Percentiles rank a stretch among this genome's conserved stretches.
phyloP scores from a whole-genome alignment of 1,139 yeast genomes.

The Candida sp. region DNA sequence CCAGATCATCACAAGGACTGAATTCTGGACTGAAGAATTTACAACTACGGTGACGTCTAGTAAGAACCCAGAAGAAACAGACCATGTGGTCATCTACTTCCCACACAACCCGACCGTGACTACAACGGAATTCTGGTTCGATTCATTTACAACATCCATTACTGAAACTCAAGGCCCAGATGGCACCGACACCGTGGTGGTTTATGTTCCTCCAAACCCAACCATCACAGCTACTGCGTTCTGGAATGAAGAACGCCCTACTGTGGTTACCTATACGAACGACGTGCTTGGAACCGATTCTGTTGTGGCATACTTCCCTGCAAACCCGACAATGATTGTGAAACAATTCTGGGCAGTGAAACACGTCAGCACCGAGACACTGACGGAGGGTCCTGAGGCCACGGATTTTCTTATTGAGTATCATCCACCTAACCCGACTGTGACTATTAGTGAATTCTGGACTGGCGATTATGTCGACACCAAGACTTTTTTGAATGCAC shows the following conservation, averaged over 20 bases:
- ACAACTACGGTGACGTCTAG: constrained; percentile 11
- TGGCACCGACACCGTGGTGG: constrained; percentile 15
- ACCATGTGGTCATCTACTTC: constrained; percentile 20
- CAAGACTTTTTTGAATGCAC: constrained; percentile 7
- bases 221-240: not conserved
- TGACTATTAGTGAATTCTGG: constrained; percentile 13
- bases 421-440: constrained; percentile 19
- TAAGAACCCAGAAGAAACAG: constrained; percentile 15
- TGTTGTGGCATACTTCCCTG: constrained; percentile 13
- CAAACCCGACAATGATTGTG: constrained; percentile 17
- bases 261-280: constrained; percentile 10
- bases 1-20: constrained; percentile 13
- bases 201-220: constrained; percentile 18
- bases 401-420: constrained; percentile 22
- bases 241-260: constrained; percentile 16
- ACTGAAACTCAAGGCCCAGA: constrained; percentile 12
- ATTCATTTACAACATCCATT: constrained; percentile 10
- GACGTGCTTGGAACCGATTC: constrained; percentile 17
- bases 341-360: not conserved
- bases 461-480: not conserved
- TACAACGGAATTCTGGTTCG: constrained; percentile 14
- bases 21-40: constrained; percentile 12
- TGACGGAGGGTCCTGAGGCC: constrained; percentile 9
- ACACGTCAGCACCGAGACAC: not conserved
- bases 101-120: constrained; percentile 19